Evolutionary conservation across 176 grass and related monocot genomes (phyloP), one percentile per base, ranked within the genome.

Genomic region (Cenchrus americanus): DNA sequence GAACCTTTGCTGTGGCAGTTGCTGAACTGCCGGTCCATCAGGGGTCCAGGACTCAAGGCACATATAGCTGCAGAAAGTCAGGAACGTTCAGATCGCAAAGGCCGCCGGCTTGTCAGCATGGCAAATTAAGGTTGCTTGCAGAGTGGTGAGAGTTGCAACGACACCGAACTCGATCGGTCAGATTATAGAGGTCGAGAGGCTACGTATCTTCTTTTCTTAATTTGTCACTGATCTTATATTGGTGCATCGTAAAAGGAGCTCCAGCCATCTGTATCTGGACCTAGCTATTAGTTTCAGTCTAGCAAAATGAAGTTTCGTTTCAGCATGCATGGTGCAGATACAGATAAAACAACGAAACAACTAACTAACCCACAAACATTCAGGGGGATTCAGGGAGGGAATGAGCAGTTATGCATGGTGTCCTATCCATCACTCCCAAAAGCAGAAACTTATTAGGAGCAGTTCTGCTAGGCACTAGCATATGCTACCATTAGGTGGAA

Each of bases 71-170:
- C 14, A 12, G 21, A 52, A 19, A 42, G 21, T 52, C 55, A 5
- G 17, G 5, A 79, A n/a, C 30, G 60, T 10, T 42, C 15, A 19
- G 46, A 62, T 85, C 2, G 75, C 47, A 30, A 30, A 48, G 47
- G 3, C 34, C 34, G 3, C 34, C 34, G 34, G 34, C 67, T 11
- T 47, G 68, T 44, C 68, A 65, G 52, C 30, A 14, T 67, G 34
- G 71, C 47, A 55, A 15, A n/a, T n/a, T n/a, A n/a, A 75, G 44
- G 59, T 83, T 83, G 70, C 81, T 83, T 23, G 18, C 71, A 55
- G 47, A 66, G 21, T 72, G 55, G 76, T 53, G 84, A 10, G 66
- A 10, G 66, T 30, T 9, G 12, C 76, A 64, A 80, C 55, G 30
- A 34, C 66, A 34, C 66, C 6, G 9, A 49, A 52, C 75, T 27